These are phyloP conservation scores for Curvularia hawaiiensis DNA, from an alignment of 2,329 filamentous ascomycete genomes.

Conservation along the genomic window DNA sequence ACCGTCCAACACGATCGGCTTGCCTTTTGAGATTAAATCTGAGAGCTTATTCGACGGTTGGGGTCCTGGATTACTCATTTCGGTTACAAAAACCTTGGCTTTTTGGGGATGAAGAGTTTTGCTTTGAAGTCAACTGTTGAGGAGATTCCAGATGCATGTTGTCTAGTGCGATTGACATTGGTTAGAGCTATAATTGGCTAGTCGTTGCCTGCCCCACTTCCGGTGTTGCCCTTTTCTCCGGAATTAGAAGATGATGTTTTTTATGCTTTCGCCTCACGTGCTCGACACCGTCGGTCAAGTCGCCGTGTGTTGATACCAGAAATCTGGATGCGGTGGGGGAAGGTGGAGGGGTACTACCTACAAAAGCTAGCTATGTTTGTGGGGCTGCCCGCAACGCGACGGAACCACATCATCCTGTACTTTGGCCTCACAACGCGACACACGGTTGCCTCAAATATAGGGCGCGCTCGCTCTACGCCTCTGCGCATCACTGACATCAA, in stretches of 20 bases:
- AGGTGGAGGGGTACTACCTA: neutral
- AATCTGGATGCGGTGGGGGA: neutral
- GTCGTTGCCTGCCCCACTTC: neutral
- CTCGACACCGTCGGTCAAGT: neutral
- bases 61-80: slow-evolving; percentile 2
- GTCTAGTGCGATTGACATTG: neutral
- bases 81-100: neutral
- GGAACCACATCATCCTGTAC: neutral
- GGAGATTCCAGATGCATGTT: neutral
- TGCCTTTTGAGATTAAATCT: slow-evolving; percentile 23
- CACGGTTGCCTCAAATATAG: neutral
- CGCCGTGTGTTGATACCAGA: neutral
- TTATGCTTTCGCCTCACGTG: neutral
- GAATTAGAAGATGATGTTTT: neutral
- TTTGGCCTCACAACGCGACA: neutral
- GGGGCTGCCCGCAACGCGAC: neutral
- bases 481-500: neutral
- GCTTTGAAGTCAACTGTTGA: neutral
- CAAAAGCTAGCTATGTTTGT: neutral
- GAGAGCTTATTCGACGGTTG: slow-evolving; percentile 4
- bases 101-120: neutral
- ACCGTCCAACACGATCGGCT: slow-evolving; percentile 51
- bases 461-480: neutral
- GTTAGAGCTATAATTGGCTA: neutral
- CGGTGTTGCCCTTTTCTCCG: neutral